phyloP scores from a whole-genome alignment of 345 rosid species.

The Triadica sebifera region DNA sequence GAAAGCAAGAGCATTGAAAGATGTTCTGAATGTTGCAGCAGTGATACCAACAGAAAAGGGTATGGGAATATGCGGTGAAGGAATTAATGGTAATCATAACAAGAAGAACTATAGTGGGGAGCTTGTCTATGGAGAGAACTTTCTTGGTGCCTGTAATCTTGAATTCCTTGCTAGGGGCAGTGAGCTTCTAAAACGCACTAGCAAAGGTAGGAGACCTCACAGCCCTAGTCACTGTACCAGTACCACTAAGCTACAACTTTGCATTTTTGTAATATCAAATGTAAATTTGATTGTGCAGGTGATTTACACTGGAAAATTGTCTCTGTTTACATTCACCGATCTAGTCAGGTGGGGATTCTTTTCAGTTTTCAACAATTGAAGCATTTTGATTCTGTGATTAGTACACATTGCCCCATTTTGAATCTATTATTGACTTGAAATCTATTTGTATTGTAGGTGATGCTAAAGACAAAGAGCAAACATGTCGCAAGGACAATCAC shows the following conservation, averaged over 20 bases:
- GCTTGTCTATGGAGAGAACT: constrained; percentile 51
- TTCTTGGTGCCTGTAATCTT: constrained; percentile 51
- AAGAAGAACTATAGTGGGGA: constrained; percentile 54
- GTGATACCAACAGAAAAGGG: constrained; percentile 74
- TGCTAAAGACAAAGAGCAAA: constrained; percentile 86
- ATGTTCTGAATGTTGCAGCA: constrained; percentile 71
- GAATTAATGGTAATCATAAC: constrained; percentile 28
- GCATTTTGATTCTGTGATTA: not conserved
- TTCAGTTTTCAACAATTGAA: not conserved
- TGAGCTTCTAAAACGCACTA: constrained; percentile 91
- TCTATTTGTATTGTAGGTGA: constrained; percentile 43
- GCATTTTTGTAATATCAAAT: not conserved
- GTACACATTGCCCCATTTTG: not conserved
- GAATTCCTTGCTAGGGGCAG: constrained; percentile 78
- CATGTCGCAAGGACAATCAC: constrained; percentile 79
- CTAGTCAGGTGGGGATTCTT: constrained; percentile 45
- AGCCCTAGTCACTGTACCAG: no score
- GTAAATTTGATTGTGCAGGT: constrained; percentile 40
- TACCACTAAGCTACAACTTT: no score
- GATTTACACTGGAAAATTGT: constrained; percentile 95
- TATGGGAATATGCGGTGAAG: constrained; percentile 42
- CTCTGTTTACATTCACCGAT: constrained; percentile 68
- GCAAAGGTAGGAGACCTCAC: constrained; percentile 48
- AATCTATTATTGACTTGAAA: no score
- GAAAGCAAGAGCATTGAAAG: constrained; percentile 86